Evolutionary conservation across 139 green algal genomes (phyloP).

Genomic region (Auxenochlorella pyrenoidosa): DNA sequence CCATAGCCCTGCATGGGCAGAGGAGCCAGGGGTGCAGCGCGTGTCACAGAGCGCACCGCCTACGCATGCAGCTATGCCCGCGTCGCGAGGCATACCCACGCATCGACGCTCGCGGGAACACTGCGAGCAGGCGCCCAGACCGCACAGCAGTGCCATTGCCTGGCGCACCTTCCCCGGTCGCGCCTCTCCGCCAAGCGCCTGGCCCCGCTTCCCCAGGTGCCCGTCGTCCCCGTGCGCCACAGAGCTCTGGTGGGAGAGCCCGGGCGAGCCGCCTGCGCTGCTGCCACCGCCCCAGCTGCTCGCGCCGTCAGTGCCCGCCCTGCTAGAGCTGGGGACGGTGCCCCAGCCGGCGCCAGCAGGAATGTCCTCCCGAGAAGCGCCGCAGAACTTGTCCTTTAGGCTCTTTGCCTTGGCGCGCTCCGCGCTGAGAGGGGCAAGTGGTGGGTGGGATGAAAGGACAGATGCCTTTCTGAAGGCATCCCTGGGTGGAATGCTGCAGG

Average conservation of each 20-base stretch:
- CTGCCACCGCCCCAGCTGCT: not conserved
- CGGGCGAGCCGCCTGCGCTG: not conserved
- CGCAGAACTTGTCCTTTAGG: constrained; percentile 34
- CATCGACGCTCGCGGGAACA: no score
- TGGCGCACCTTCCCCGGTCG: not conserved
- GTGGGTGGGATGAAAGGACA: no score
- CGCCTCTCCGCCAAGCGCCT: not conserved
- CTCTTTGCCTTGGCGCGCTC: constrained; percentile 31
- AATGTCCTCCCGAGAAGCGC: constrained; percentile 4
- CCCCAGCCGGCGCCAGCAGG: not conserved
- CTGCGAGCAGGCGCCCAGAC: no score
- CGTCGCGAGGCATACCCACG: no score
- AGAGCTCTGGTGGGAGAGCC: not conserved
- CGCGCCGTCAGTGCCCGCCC: not conserved
- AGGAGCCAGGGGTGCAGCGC: not conserved
- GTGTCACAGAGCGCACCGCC: no score
- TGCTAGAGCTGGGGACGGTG: not conserved
- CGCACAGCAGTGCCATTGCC: not conserved
- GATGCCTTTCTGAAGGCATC: no score
- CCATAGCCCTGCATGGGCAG: not conserved
- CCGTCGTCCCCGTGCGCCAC: not conserved
- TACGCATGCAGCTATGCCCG: no score
- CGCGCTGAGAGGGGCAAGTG: not conserved
- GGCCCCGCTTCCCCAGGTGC: not conserved
- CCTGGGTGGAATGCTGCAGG: no score